Evolutionary conservation across 1,139 yeast species (phyloP).

Genomic region (Hansenula lynferdii): DNA sequence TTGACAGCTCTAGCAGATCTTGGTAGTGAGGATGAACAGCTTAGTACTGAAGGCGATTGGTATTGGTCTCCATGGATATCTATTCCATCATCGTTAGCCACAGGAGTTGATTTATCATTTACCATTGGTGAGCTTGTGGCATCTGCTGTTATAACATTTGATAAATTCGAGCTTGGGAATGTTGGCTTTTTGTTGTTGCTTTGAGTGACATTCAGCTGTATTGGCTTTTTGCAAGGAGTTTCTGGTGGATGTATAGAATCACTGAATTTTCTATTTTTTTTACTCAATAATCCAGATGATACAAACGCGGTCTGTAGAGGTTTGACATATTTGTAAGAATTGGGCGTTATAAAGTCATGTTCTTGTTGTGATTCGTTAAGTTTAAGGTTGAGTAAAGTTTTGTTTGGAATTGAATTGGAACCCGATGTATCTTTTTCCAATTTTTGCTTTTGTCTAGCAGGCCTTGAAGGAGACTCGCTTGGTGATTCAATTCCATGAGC

Average conservation of each 20-base stretch:
- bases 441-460: conserved; percentile 21
- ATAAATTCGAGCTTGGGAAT: conserved; percentile 20
- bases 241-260: conserved; percentile 54
- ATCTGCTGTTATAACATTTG: conserved; percentile 23
- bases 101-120: conserved; percentile 22
- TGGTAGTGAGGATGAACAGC: conserved; percentile 15
- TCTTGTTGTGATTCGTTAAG: conserved; percentile 29
- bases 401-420: conserved; percentile 1
- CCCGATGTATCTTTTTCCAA: conserved; percentile 7
- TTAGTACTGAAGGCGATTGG: conserved; percentile 11
- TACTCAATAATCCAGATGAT: conserved; percentile 71
- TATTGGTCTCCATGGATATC: conserved; percentile 1
- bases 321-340: conserved; percentile 66
- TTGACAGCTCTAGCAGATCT: conserved; percentile 30
- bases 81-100: conserved; percentile 5
- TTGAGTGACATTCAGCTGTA: conserved; percentile 21
- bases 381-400: conserved; percentile 18
- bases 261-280: conserved; percentile 44
- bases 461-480: conserved; percentile 25
- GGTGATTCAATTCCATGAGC: conserved; percentile 16
- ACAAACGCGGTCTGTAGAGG: conserved; percentile 85
- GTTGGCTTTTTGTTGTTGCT: conserved; percentile 15
- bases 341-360: conserved; percentile 36
- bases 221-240: conserved; percentile 72
- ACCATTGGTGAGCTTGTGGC: conserved; percentile 20